Conservation (phyloP, 2,329 filamentous ascomycete genomes). For the Pseudogymnoascus sp. region DNA sequence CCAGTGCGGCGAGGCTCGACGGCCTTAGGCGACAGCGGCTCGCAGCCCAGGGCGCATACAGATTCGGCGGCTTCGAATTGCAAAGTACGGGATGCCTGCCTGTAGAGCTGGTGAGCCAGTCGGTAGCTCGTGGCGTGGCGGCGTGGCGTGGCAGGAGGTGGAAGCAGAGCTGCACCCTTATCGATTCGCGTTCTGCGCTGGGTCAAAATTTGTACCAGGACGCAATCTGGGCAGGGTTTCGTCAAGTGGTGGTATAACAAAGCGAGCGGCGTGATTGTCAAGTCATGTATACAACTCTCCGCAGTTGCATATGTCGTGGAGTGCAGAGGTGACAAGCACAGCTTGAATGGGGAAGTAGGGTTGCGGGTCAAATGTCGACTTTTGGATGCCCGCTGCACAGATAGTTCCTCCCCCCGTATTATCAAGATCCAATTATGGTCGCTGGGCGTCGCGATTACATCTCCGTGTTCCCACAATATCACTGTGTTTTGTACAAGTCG, state of each 20-base stretch:
- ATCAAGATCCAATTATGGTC: background rate
- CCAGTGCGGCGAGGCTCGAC: slow-evolving; percentile 2
- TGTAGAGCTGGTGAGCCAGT: background rate
- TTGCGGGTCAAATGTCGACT: slow-evolving; percentile 3
- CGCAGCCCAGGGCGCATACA: background rate
- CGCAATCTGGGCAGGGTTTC: background rate
- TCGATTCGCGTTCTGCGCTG: background rate
- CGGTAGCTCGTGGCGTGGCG: background rate
- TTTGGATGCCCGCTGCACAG: slow-evolving; percentile 1
- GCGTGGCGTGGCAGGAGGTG: background rate
- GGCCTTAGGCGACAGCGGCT: background rate
- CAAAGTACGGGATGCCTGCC: background rate
- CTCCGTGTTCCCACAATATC: slow-evolving; percentile 5
- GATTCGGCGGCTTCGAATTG: background rate
- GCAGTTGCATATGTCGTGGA: slow-evolving; percentile 5
- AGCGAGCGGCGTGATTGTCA: background rate
- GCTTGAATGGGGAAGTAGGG: slow-evolving; percentile 1
- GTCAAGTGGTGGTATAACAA: background rate
- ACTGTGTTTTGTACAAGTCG: slow-evolving; percentile 1
- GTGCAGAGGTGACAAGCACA: slow-evolving; percentile 2
- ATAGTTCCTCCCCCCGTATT: slow-evolving; percentile 6
- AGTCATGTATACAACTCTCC: slow-evolving; percentile 6
- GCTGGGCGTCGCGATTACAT: slow-evolving; percentile 1
- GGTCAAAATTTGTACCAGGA: background rate
- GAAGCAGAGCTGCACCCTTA: background rate